These are phyloP conservation scores for Meripilus lineatus DNA, from an alignment of 1,284 basidiomycete species.

Conservation along the genomic window DNA sequence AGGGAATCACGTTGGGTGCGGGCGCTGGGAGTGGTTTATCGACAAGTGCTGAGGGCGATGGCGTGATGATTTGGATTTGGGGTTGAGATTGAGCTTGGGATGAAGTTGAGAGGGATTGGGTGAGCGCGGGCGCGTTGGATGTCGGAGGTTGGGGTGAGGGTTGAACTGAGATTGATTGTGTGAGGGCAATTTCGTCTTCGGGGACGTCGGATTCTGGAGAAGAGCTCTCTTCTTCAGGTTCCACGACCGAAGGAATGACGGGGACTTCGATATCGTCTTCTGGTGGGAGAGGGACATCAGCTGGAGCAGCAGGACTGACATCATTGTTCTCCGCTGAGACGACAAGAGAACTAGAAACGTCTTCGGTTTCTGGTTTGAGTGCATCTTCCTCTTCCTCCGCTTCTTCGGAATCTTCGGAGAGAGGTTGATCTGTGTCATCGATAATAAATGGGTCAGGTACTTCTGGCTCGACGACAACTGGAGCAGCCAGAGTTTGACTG, in stretches of 20 bases:
- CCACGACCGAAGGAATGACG: too few relatives aligned
- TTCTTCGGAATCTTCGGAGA: slow-evolving; percentile 12
- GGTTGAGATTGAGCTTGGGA: slow-evolving; percentile 8
- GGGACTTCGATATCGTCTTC: background rate
- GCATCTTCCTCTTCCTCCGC: slow-evolving; percentile 9
- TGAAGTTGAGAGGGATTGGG: slow-evolving; percentile 21
- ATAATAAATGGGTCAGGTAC: slow-evolving; percentile 55
- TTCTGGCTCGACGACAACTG: slow-evolving; percentile 34
- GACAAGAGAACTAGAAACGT: too few relatives aligned
- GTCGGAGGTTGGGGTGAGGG: slow-evolving; percentile 7
- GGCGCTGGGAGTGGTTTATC: slow-evolving; percentile 34
- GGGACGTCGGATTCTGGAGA: slow-evolving; percentile 10
- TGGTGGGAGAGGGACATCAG: slow-evolving; percentile 13
- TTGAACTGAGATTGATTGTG: slow-evolving; percentile 14
- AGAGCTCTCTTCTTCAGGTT: background rate
- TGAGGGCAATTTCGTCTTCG: slow-evolving; percentile 22
- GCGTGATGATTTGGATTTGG: slow-evolving; percentile 22
- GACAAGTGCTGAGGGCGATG: slow-evolving; percentile 18
- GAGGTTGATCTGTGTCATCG: slow-evolving; percentile 33
- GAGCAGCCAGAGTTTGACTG: too few relatives aligned
- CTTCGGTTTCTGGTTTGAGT: slow-evolving; percentile 28
- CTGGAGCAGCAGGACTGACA: background rate
- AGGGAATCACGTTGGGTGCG: slow-evolving; percentile 7
- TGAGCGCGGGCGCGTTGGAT: slow-evolving; percentile 14
- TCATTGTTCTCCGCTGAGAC: too few relatives aligned